These are phyloP conservation scores for Ogataea pignaliae DNA, from an alignment of 805 yeast species.

Conservation along the genomic window DNA sequence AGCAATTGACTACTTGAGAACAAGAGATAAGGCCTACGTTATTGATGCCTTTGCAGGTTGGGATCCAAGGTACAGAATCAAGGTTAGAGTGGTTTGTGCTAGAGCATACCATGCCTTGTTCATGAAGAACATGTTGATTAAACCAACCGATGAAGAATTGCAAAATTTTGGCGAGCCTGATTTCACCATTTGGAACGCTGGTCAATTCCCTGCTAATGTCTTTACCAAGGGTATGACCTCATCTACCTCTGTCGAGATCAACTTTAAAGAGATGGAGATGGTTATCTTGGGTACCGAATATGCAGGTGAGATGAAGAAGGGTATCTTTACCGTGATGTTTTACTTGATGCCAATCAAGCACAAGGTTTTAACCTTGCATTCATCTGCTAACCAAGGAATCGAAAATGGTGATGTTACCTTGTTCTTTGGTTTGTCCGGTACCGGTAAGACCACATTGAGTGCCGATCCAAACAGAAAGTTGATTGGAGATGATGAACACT, in stretches of 20 bases:
- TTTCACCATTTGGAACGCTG: conserved; percentile 97
- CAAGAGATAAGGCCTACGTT: conserved; percentile 89
- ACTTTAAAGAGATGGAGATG: conserved; percentile 98
- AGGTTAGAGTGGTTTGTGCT: conserved; percentile 94
- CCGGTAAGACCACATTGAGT: conserved; percentile 95
- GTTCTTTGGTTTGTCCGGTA: conserved; percentile 95
- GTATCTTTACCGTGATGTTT: conserved; percentile 98
- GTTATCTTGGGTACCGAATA: conserved; percentile 97
- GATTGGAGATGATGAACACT: conserved; percentile 98
- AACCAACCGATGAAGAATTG: conserved; percentile 89
- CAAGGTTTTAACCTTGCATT: conserved; percentile 88
- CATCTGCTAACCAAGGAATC: conserved; percentile 89
- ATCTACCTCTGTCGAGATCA: conserved; percentile 90
- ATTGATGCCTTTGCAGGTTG: conserved; percentile 98
- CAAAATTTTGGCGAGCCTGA: conserved; percentile 93
- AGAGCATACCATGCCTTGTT: conserved; percentile 97
- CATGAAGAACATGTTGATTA: conserved; percentile 97
- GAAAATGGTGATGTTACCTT: conserved; percentile 82
- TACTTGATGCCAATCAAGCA: conserved; percentile 95
- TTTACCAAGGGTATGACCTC: conserved; percentile 98
- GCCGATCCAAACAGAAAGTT: conserved; percentile 92
- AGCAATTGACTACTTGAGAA: conserved; percentile 94
- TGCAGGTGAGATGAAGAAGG: conserved; percentile 99
- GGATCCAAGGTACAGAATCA: conserved; percentile 97
- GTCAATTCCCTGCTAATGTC: conserved; percentile 97